A percentile compares a stretch with the other conserved stretches of the same genome.
Evolutionary conservation across 495 filamentous ascomycete species (phyloP).

Genomic region (Lepraria neglecta): DNA sequence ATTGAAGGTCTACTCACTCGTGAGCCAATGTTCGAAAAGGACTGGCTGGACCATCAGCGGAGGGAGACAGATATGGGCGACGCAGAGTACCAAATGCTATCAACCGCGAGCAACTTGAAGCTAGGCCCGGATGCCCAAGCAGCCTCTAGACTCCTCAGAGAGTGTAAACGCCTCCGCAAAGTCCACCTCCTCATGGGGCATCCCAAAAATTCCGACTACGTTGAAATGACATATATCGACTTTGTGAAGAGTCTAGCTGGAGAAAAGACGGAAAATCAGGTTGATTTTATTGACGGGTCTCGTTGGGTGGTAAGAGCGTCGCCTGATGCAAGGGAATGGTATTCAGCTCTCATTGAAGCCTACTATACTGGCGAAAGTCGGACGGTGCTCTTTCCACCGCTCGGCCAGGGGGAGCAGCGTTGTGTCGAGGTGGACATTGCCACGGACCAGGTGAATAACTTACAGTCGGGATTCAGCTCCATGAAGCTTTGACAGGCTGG

Average conservation of each 20-base stretch:
- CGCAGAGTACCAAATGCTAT: accelerated
- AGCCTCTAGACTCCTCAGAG: neutral
- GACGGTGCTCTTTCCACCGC: neutral
- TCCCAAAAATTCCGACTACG: neutral
- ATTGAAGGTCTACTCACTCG: neutral
- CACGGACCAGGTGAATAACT: neutral
- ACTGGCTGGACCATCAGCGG: neutral
- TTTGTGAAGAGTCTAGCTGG: neutral
- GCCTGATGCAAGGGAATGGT: neutral
- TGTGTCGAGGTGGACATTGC: neutral
- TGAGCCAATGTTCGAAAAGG: neutral
- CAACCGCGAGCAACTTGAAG: accelerated
- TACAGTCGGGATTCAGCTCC: too few relatives aligned
- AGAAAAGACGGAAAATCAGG: too few relatives aligned
- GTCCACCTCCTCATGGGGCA: neutral
- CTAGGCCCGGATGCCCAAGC: neutral
- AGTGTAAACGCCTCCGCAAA: neutral
- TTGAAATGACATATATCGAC: neutral
- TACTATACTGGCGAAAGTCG: neutral
- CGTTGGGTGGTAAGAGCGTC: neutral
- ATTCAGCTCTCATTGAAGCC: neutral
- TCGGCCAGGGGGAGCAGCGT: neutral
- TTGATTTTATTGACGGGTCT: neutral
- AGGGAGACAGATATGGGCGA: neutral
- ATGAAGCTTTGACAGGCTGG: neutral